A percentile compares a stretch with the other conserved stretches of the same genome.
These are phyloP conservation scores for Fusarium nisikadoi DNA, from an alignment of 2,329 filamentous ascomycete species.

Conservation along the genomic window DNA sequence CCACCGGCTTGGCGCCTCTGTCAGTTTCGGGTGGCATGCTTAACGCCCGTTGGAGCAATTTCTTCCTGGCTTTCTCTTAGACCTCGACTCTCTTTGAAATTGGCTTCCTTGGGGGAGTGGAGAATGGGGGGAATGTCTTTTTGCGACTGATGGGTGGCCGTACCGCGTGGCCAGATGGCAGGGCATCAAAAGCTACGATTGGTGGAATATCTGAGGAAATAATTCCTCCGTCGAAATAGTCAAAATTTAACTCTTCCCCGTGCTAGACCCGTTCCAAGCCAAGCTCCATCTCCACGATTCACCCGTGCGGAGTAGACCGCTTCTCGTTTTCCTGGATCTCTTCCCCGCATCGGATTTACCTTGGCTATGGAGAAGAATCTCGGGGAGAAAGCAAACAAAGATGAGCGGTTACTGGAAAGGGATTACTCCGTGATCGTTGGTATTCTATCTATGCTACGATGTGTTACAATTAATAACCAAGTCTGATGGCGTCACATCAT, in stretches of 20 bases:
- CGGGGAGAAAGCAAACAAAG: conserved; percentile 14
- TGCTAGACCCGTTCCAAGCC: conserved; percentile 22
- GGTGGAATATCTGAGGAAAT: conserved; percentile 11
- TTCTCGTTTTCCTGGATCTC: conserved; percentile 16
- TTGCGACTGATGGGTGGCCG: conserved; percentile 22
- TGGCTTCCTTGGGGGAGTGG: conserved; percentile 23
- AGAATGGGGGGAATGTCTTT: conserved; percentile 24
- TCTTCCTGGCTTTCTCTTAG: neutral
- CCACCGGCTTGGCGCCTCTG: conserved; percentile 33
- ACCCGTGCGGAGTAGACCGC: conserved; percentile 36
- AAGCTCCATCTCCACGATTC: conserved; percentile 28
- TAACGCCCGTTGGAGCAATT: conserved; percentile 12
- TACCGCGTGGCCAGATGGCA: conserved; percentile 16
- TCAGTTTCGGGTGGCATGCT: conserved; percentile 28
- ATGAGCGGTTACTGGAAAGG: neutral
- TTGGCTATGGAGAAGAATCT: conserved; percentile 23
- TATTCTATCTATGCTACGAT: neutral
- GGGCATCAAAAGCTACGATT: conserved; percentile 8
- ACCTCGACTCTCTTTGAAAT: neutral
- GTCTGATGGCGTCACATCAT: neutral
- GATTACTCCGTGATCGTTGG: neutral
- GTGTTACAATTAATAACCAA: too few relatives aligned
- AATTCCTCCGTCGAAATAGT: conserved; percentile 22
- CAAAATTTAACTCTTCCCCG: conserved; percentile 8
- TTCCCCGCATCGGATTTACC: conserved; percentile 30